Conservation (phyloP, 495 filamentous ascomycete species). For the Podospora anserina region DNA sequence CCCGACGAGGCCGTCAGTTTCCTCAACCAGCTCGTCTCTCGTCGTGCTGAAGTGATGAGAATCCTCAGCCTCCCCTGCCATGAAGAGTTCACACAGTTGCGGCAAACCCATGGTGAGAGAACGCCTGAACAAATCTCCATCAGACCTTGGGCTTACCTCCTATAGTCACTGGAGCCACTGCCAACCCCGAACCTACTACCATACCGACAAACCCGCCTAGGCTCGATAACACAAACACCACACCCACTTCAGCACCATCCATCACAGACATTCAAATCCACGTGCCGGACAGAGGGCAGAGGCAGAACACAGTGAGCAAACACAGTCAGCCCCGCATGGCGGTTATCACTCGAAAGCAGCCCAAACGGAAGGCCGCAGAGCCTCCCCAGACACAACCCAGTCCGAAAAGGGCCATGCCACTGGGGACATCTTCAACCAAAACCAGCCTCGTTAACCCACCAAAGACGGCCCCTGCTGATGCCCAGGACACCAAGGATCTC, state of each 20-base stretch:
- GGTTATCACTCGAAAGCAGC: not conserved
- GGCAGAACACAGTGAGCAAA: not conserved
- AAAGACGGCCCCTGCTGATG: not conserved
- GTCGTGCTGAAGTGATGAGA: conserved; percentile 17
- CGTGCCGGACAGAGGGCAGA: not conserved
- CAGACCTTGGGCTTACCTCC: not conserved
- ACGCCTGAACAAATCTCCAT: not conserved
- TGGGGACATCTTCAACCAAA: not conserved
- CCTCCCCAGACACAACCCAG: not conserved
- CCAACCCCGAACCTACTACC: not conserved
- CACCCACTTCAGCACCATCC: not conserved
- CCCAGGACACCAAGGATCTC: conserved; percentile 20
- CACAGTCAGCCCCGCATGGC: not conserved
- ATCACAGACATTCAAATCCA: not conserved
- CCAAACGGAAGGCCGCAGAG: conserved; percentile 12
- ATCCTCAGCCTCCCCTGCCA: conserved; percentile 7
- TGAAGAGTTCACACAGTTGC: not conserved
- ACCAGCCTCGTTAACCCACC: not conserved
- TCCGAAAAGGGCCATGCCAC: not conserved
- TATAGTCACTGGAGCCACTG: not conserved
- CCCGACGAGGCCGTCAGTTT: conserved; percentile 11
- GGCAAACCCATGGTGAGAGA: not conserved
- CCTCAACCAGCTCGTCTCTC: conserved; percentile 15
- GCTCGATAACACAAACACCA: not conserved
- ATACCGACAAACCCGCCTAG: not conserved